Conservation (phyloP, 441 rosid genomes). For the Omphalea diandra region DNA sequence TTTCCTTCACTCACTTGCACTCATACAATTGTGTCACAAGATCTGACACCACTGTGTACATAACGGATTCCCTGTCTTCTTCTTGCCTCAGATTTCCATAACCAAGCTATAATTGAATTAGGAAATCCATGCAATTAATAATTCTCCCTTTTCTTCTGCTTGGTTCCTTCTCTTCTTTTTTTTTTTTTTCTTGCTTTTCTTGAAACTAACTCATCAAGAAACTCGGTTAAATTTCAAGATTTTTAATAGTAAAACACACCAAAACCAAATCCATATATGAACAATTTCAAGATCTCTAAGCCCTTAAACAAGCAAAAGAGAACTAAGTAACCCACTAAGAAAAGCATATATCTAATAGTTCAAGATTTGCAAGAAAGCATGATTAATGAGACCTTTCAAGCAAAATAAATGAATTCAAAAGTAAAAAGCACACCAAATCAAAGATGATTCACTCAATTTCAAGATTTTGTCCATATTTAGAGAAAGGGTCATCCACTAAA, state of each 20-base stretch:
- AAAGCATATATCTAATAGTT: no score
- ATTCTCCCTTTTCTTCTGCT: neutral
- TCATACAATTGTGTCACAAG: constrained; percentile 17
- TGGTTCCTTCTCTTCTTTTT: no score
- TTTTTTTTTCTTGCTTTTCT: no score
- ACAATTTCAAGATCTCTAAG: no score
- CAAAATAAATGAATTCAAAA: no score
- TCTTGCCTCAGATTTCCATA: neutral
- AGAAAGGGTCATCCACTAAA: constrained; percentile 3
- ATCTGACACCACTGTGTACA: constrained; percentile 16
- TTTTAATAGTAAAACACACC: no score
- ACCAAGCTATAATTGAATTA: neutral
- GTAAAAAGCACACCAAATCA: neutral
- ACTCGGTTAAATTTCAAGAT: neutral
- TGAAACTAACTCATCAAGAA: neutral
- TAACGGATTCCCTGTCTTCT: constrained; percentile 13
- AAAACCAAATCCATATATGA: no score
- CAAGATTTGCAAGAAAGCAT: no score
- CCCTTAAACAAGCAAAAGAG: no score
- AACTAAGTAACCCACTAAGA: no score
- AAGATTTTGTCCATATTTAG: constrained; percentile 1
- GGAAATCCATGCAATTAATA: constrained; percentile 14
- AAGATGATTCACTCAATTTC: no score
- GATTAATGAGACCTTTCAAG: no score
- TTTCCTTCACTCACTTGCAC: neutral